Conservation (phyloP, 345 rosid species). For the Ceriops tagal region DNA sequence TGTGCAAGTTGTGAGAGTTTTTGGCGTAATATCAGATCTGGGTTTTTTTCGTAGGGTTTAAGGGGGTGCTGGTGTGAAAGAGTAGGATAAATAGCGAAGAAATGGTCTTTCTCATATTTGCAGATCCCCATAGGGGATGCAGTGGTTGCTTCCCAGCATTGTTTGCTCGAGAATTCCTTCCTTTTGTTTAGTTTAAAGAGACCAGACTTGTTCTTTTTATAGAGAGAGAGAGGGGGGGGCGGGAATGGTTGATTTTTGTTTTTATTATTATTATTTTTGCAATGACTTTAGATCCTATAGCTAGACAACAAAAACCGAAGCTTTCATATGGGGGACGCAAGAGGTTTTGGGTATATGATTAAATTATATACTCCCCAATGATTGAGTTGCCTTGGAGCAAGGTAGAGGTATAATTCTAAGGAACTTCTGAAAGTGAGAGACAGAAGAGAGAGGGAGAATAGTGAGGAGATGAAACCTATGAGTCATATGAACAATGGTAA, state of each 20-base stretch:
- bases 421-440: slow-evolving; percentile 7
- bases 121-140: slow-evolving; percentile 42
- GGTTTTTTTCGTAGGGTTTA: slow-evolving; percentile 32
- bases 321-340: slow-evolving; percentile 12
- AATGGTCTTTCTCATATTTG: slow-evolving; percentile 25
- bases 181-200: slow-evolving; percentile 52
- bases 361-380: slow-evolving; percentile 38
- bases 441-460: slow-evolving; percentile 18
- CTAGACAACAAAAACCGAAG: not conserved
- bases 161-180: slow-evolving; percentile 41
- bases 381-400: slow-evolving; percentile 35
- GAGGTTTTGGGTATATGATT: slow-evolving; percentile 34
- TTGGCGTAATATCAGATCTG: slow-evolving; percentile 17
- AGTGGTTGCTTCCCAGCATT: slow-evolving; percentile 58
- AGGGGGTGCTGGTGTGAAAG: slow-evolving; percentile 4
- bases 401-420: slow-evolving; percentile 13
- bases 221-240: slow-evolving; percentile 11
- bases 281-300: no score
- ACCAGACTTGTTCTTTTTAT: slow-evolving; percentile 33
- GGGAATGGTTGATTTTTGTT: not conserved
- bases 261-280: no score
- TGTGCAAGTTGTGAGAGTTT: slow-evolving; percentile 1
- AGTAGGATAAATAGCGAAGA: slow-evolving; percentile 2
- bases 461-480: slow-evolving; percentile 40
- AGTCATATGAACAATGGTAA: slow-evolving; percentile 35